Percentiles rank a stretch among this genome's conserved stretches.
Evolutionary conservation across 2,329 filamentous ascomycete genomes (phyloP).

Genomic region (Xylariales sp.): DNA sequence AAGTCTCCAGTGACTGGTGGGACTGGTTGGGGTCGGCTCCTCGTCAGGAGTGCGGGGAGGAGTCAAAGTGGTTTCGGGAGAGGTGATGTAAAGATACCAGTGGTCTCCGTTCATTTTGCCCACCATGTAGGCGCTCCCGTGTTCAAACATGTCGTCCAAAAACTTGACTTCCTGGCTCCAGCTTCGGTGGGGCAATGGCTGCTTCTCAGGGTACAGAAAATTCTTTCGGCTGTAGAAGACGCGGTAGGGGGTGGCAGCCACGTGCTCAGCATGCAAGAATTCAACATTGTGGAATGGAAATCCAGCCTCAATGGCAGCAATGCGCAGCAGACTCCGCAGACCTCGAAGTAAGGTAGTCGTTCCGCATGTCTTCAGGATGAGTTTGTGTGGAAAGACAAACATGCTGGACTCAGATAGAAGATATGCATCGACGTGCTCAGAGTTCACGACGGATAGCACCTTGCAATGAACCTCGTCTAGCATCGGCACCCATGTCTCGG

Average conservation of each 20-base stretch:
- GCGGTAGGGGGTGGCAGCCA: conserved; percentile 83
- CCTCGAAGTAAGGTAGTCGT: conserved; percentile 91
- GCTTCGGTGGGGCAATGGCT: conserved; percentile 90
- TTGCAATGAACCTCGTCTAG: conserved; percentile 98
- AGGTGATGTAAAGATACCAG: conserved; percentile 97
- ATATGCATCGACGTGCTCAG: conserved; percentile 92
- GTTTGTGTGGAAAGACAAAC: conserved; percentile 99
- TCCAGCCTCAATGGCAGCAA: conserved; percentile 82
- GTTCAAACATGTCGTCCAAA: conserved; percentile 84
- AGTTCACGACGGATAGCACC: conserved; percentile 88
- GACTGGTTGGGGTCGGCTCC: conserved; percentile 32
- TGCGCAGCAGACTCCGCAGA: conserved; percentile 84
- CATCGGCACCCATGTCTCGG: conserved; percentile 92
- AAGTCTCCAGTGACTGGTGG: conserved; percentile 49
- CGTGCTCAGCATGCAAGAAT: conserved; percentile 60
- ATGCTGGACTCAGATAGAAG: conserved; percentile 98
- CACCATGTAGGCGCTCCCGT: conserved; percentile 97
- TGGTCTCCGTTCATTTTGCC: conserved; percentile 99
- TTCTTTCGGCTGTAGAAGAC: conserved; percentile 99
- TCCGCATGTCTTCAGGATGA: conserved; percentile 97
- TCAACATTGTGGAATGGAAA: conserved; percentile 75
- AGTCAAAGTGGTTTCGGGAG: conserved; percentile 73
- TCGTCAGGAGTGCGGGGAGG: conserved; percentile 72
- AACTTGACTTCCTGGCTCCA: conserved; percentile 95
- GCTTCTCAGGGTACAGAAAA: conserved; percentile 91